Evolutionary conservation across 441 rosid species (phyloP).

Genomic region (Pelargonium cotyledonis): DNA sequence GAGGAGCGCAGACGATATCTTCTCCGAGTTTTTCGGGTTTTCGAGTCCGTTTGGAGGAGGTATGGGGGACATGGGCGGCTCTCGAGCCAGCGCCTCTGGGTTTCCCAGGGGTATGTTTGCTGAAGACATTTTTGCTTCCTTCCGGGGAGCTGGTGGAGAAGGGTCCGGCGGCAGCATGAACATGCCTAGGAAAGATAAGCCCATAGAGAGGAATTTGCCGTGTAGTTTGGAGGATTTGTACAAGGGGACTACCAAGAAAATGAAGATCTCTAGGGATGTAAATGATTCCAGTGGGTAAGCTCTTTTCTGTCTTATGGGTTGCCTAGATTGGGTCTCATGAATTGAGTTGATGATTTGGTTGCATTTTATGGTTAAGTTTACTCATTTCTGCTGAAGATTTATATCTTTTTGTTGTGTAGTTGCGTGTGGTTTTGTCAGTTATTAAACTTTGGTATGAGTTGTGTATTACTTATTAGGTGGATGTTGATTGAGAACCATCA

Average conservation of each 20-base stretch:
- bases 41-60: conserved; percentile 61
- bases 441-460: too few species aligned
- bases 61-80: conserved; percentile 47
- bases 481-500: too few species aligned
- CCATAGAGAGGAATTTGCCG: conserved; percentile 46
- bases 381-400: too few species aligned
- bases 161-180: conserved; percentile 35
- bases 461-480: too few species aligned
- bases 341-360: too few species aligned
- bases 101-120: conserved; percentile 43
- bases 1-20: conserved; percentile 65
- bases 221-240: conserved; percentile 84
- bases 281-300: conserved; percentile 58
- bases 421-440: too few species aligned
- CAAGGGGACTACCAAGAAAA: conserved; percentile 67
- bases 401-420: too few species aligned
- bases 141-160: conserved; percentile 44
- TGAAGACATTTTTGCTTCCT: conserved; percentile 47
- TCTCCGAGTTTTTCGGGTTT: conserved; percentile 63
- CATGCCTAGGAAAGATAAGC: conserved; percentile 42
- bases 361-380: too few species aligned
- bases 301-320: background rate
- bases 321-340: too few species aligned
- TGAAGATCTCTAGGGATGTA: conserved; percentile 76
- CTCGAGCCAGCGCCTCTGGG: conserved; percentile 42